phyloP scores from a whole-genome alignment of 495 filamentous ascomycete genomes.

The Parachaetomium inaequale region DNA sequence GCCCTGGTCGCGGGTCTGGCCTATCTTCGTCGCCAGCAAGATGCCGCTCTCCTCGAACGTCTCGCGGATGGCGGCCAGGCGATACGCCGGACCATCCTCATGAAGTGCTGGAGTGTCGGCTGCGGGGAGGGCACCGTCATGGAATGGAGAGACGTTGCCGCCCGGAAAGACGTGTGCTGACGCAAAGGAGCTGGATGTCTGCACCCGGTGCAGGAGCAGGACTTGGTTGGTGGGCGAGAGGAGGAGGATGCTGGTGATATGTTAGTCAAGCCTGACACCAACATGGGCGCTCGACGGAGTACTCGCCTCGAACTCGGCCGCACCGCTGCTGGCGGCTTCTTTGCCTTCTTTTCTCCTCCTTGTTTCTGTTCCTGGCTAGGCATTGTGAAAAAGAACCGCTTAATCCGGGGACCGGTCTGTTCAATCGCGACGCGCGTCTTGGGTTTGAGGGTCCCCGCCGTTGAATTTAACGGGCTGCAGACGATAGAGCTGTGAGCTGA shows the following conservation, averaged over 20 bases:
- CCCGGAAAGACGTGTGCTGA: slow-evolving; percentile 96
- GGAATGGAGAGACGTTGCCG: slow-evolving; percentile 70
- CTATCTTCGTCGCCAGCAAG: slow-evolving; percentile 56
- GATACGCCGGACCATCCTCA: slow-evolving; percentile 63
- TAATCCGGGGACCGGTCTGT: background rate
- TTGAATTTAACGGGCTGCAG: background rate
- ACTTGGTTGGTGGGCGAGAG: slow-evolving; percentile 83
- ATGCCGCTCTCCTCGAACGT: slow-evolving; percentile 95
- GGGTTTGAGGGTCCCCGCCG: background rate
- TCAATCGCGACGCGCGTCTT: background rate
- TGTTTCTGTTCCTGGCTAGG: background rate
- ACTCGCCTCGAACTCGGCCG: slow-evolving; percentile 23
- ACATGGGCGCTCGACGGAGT: background rate
- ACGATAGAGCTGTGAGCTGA: background rate
- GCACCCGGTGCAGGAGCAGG: slow-evolving; percentile 80
- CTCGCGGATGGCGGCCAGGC: slow-evolving; percentile 79
- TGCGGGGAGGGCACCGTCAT: slow-evolving; percentile 61
- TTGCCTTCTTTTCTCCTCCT: slow-evolving; percentile 4
- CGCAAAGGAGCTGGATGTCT: slow-evolving; percentile 76
- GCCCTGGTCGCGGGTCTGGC: slow-evolving; percentile 35
- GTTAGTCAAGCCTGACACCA: background rate
- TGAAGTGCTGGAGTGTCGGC: slow-evolving; percentile 51
- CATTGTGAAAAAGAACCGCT: background rate
- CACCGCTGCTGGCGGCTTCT: slow-evolving; percentile 4
- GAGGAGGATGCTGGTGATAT: slow-evolving; percentile 64